Evolutionary conservation across 1,284 basidiomycete species (phyloP).

Genomic region (Ceratobasidium sp.): DNA sequence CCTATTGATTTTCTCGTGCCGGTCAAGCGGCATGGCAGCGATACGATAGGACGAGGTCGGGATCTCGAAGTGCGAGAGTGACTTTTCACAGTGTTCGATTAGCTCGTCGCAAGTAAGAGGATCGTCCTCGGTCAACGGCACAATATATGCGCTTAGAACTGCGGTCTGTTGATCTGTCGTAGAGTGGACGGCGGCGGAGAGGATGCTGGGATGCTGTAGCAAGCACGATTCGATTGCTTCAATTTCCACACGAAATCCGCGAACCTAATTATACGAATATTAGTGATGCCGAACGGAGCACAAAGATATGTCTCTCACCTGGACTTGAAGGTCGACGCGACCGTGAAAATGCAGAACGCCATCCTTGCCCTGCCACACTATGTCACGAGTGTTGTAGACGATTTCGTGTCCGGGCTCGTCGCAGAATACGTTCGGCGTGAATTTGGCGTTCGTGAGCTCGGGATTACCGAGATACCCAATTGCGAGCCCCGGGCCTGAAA

Average conservation of each 20-base stretch:
- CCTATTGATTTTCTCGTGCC: too few species aligned
- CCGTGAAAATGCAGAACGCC: conserved; percentile 12
- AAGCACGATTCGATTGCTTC: conserved; percentile 20
- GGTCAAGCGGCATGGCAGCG: too few species aligned
- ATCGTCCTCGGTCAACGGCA: neutral
- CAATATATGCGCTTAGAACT: neutral
- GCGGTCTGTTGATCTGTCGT: neutral
- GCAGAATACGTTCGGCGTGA: conserved; percentile 1
- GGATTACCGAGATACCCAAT: neutral
- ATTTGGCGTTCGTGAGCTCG: neutral
- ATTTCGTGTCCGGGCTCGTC: neutral
- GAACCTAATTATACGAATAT: neutral
- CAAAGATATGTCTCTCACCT: neutral
- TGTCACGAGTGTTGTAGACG: conserved; percentile 22
- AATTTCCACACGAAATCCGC: conserved; percentile 27
- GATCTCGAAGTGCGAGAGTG: conserved; percentile 7
- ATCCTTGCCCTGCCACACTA: neutral
- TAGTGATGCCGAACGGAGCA: neutral
- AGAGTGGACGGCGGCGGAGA: neutral
- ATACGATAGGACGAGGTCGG: neutral
- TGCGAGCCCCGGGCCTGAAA: conserved; percentile 14
- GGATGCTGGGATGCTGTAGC: neutral
- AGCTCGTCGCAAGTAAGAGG: conserved; percentile 1
- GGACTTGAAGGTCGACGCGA: conserved; percentile 11
- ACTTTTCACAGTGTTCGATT: neutral